Evolutionary conservation across 805 yeast species (phyloP).

Genomic region (Yamadazyma sp.): DNA sequence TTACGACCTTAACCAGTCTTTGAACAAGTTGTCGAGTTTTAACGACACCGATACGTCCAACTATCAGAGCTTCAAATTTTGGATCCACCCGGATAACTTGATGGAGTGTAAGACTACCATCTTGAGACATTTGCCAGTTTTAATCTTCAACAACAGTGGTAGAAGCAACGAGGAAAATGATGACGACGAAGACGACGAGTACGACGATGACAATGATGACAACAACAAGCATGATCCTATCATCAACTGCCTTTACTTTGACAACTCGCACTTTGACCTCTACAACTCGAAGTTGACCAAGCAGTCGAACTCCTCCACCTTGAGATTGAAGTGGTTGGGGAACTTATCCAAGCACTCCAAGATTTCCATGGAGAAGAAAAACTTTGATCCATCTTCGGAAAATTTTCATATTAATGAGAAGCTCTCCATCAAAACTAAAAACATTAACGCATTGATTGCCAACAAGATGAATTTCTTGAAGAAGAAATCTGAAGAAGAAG

Average conservation of each 20-base stretch:
- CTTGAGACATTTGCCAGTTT: conserved; percentile 87
- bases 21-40: conserved; percentile 50
- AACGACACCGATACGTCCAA: conserved; percentile 38
- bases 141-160: conserved; percentile 53
- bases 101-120: conserved; percentile 98
- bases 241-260: conserved; percentile 85
- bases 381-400: conserved; percentile 54
- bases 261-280: conserved; percentile 75
- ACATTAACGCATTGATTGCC: conserved; percentile 68
- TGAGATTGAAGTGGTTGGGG: conserved; percentile 91
- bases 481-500: conserved; percentile 54
- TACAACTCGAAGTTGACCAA: conserved; percentile 83
- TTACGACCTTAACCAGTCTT: conserved; percentile 49
- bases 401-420: conserved; percentile 61
- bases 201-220: conserved; percentile 40
- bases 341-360: conserved; percentile 74
- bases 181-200: conserved; percentile 54
- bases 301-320: conserved; percentile 65
- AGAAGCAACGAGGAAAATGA: conserved; percentile 25
- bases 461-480: conserved; percentile 47
- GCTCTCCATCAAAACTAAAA: conserved; percentile 75
- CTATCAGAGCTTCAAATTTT: conserved; percentile 76
- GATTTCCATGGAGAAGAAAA: conserved; percentile 76
- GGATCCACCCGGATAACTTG: conserved; percentile 91
- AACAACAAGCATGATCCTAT: conserved; percentile 52